Evolutionary conservation across 2,329 filamentous ascomycete genomes (phyloP).

Genomic region (Penicillium expansum): DNA sequence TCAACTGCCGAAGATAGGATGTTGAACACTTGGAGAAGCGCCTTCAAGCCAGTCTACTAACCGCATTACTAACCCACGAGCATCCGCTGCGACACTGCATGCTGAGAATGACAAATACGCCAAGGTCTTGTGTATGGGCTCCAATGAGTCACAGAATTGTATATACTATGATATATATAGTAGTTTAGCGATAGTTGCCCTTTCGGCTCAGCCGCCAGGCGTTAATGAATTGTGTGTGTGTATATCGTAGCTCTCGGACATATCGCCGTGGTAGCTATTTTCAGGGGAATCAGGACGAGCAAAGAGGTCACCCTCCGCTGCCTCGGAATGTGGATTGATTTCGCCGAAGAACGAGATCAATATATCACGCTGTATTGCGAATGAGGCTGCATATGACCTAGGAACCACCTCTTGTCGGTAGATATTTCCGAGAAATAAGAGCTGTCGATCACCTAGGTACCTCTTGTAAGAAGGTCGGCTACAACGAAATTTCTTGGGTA

Average conservation of each 20-base stretch:
- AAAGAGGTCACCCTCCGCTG: not conserved
- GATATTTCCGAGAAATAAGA: constrained; percentile 1
- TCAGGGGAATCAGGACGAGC: too few species aligned
- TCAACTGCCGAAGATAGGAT: constrained; percentile 37
- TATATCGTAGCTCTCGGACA: too few species aligned
- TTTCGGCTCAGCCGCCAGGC: constrained; percentile 27
- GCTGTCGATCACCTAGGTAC: constrained; percentile 1
- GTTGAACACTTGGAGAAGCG: constrained; percentile 37
- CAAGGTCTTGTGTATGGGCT: too few species aligned
- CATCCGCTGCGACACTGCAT: too few species aligned
- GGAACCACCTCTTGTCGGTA: not conserved
- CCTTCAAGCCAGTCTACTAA: constrained; percentile 26
- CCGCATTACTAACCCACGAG: too few species aligned
- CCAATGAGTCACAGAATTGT: not conserved
- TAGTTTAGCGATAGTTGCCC: constrained; percentile 22
- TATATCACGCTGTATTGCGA: constrained; percentile 4
- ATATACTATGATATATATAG: not conserved
- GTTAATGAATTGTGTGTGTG: constrained; percentile 25
- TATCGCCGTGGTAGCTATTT: too few species aligned
- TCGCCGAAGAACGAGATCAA: constrained; percentile 4
- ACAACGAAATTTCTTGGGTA: constrained; percentile 1
- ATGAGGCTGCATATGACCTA: not conserved
- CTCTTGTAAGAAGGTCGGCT: constrained; percentile 1
- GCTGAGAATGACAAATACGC: too few species aligned
- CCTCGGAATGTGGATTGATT: not conserved